These are phyloP conservation scores for Otatea glauca DNA, from an alignment of 176 grass and related monocot genomes.

Conservation along the genomic window DNA sequence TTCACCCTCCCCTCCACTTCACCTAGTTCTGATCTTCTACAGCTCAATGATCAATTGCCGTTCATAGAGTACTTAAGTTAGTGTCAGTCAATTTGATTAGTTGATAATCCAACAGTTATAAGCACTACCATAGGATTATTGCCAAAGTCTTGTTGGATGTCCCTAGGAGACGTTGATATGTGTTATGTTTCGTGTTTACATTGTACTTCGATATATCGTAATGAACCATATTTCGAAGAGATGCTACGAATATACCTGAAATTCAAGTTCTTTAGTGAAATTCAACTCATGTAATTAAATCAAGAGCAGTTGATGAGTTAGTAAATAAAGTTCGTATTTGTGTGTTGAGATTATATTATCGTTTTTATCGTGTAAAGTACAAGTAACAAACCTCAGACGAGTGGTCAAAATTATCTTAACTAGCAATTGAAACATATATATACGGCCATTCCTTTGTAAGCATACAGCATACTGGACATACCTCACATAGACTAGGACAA, in stretches of 20 bases:
- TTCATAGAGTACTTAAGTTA: neutral
- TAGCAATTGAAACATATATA: too few species aligned
- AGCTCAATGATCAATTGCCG: neutral
- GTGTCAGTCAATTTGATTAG: neutral
- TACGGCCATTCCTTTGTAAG: neutral
- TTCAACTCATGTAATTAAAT: neutral
- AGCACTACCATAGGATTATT: neutral
- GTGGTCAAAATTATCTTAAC: too few species aligned
- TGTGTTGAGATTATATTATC: neutral
- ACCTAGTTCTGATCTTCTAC: constrained; percentile 19
- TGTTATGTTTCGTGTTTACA: neutral
- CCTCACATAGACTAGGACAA: neutral
- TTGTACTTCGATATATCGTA: too few species aligned
- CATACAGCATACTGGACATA: neutral
- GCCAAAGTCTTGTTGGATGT: neutral
- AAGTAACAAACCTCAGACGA: too few species aligned
- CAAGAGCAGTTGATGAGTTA: neutral
- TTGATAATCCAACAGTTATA: neutral
- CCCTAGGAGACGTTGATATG: neutral
- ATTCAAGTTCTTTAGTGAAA: neutral
- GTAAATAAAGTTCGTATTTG: neutral
- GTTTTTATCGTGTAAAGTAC: too few species aligned
- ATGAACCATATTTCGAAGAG: neutral
- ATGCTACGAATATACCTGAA: neutral
- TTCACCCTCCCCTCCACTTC: neutral